Evolutionary conservation across 768 basidiomycete species (phyloP).

Genomic region (Pleurotus djamor): DNA sequence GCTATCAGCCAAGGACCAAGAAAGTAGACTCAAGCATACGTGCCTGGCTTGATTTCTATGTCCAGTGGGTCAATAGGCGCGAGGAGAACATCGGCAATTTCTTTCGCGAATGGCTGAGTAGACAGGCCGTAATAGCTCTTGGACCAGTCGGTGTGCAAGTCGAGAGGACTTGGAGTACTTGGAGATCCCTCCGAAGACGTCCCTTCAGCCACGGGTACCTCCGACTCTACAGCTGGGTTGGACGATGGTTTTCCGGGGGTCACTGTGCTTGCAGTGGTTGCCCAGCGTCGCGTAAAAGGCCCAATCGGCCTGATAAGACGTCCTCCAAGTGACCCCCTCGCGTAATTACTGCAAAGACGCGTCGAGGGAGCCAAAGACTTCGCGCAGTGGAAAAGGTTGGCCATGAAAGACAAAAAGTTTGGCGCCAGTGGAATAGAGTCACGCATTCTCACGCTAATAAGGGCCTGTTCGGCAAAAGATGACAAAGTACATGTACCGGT

Average conservation of each 20-base stretch:
- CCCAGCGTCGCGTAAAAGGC: not conserved
- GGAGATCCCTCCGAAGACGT: not conserved
- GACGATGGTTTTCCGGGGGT: not conserved
- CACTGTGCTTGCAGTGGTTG: conserved; percentile 8
- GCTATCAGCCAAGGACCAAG: too few relatives aligned
- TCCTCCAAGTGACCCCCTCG: not conserved
- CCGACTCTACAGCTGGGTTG: conserved; percentile 1
- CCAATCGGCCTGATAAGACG: not conserved
- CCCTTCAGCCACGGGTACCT: conserved; percentile 1
- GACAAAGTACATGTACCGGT: too few relatives aligned
- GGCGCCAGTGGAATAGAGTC: not conserved
- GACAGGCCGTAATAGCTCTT: conserved; percentile 84
- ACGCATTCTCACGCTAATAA: not conserved
- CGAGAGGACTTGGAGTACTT: conserved; percentile 5
- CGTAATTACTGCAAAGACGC: not conserved
- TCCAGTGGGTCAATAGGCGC: conserved; percentile 75
- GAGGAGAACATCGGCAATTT: conserved; percentile 69
- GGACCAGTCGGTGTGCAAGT: conserved; percentile 75
- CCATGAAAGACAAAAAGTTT: not conserved
- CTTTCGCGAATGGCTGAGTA: conserved; percentile 70
- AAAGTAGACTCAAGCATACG: not conserved
- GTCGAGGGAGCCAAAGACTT: not conserved
- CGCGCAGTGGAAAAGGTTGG: not conserved
- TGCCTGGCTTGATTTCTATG: conserved; percentile 94
- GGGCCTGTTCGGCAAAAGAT: too few relatives aligned